These are phyloP conservation scores for Viola odorata DNA, from an alignment of 345 rosid species.

Conservation along the genomic window DNA sequence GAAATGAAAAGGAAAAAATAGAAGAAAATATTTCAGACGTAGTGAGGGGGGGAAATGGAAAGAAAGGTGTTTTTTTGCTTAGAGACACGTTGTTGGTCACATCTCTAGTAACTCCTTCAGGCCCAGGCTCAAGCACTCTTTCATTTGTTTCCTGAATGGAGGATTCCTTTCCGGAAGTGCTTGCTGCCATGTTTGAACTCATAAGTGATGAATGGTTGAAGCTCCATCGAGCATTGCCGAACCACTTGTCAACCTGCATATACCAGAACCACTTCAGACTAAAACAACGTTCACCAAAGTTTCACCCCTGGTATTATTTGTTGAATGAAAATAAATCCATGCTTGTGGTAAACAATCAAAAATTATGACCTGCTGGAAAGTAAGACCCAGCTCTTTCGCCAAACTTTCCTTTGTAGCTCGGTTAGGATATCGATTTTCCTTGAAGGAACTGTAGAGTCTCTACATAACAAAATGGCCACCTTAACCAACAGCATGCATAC, in stretches of 20 bases:
- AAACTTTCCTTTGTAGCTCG: neutral
- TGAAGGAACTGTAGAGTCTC: neutral
- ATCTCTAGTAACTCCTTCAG: constrained; percentile 1
- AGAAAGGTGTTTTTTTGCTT: constrained; percentile 13
- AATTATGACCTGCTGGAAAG: neutral
- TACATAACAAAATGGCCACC: neutral
- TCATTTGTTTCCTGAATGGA: constrained; percentile 7
- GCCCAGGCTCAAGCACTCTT: neutral
- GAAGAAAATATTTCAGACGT: no score
- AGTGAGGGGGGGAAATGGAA: no score
- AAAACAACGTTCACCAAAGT: neutral
- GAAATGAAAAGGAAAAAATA: no score
- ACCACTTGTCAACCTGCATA: constrained; percentile 81
- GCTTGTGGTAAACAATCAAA: constrained; percentile 1
- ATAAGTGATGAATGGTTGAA: constrained; percentile 34
- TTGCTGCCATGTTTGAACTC: constrained; percentile 15
- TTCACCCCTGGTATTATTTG: neutral
- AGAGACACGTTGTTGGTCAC: constrained; percentile 5
- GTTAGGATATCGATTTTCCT: neutral
- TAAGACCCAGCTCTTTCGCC: neutral
- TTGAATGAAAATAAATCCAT: neutral
- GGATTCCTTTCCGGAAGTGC: constrained; percentile 21
- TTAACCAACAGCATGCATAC: no score
- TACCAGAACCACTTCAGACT: neutral
- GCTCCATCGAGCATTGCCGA: constrained; percentile 72